A percentile compares a stretch with the other conserved stretches of the same genome.
These are phyloP conservation scores for Micractinium conductrix DNA, from an alignment of 139 green algal genomes.

Conservation along the genomic window DNA sequence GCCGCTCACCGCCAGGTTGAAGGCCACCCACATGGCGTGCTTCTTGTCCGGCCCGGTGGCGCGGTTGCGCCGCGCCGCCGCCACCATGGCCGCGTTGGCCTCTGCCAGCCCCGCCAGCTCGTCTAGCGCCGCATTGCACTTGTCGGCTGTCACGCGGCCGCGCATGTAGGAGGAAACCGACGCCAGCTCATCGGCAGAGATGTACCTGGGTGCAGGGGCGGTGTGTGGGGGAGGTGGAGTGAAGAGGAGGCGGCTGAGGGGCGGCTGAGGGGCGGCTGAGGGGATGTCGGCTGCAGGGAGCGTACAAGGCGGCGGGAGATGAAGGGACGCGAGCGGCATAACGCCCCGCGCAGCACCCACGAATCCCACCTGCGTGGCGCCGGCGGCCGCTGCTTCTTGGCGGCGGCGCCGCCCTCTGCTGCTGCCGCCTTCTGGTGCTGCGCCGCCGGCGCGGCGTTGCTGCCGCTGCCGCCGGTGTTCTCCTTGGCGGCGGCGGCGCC, in stretches of 20 bases:
- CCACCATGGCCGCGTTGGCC: constrained; percentile 55
- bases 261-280: too few relatives aligned
- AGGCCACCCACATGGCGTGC: constrained; percentile 39
- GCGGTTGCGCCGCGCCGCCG: constrained; percentile 39
- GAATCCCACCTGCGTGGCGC: constrained; percentile 7
- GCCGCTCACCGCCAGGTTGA: not conserved
- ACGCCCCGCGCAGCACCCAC: too few relatives aligned
- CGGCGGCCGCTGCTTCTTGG: constrained; percentile 5
- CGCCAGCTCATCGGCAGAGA: constrained; percentile 66
- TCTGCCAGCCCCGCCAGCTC: constrained; percentile 67
- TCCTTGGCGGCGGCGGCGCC: constrained; percentile 26
- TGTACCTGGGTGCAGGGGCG: constrained; percentile 70
- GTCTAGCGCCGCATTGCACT: constrained; percentile 80
- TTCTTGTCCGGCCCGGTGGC: constrained; percentile 64
- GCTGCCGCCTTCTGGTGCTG: not conserved
- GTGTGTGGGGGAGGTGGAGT: constrained; percentile 19
- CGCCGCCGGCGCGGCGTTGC: too few relatives aligned
- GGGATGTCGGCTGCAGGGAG: too few relatives aligned
- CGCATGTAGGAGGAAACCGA: constrained; percentile 71
- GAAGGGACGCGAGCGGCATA: too few relatives aligned
- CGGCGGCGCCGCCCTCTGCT: not conserved
- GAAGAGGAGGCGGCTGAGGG: not conserved
- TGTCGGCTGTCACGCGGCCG: constrained; percentile 68
- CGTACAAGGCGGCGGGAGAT: too few relatives aligned
- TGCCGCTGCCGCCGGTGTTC: not conserved